Evolutionary conservation across 2,329 filamentous ascomycete genomes (phyloP).

Genomic region (Penicillium verrucosum): DNA sequence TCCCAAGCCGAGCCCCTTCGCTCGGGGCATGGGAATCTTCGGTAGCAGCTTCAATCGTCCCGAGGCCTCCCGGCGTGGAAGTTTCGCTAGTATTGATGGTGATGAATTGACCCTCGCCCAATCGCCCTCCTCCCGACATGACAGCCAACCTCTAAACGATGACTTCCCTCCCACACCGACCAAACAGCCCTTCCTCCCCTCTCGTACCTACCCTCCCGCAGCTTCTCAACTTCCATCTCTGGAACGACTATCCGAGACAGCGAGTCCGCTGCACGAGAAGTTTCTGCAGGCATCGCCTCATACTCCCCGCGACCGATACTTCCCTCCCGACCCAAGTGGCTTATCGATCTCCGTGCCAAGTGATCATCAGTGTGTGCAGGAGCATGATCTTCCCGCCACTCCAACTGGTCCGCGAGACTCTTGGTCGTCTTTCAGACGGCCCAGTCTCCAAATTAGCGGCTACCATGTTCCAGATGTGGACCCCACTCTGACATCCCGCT

Average conservation of each 20-base stretch:
- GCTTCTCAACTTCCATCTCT: slow-evolving; percentile 34
- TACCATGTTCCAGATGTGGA: slow-evolving; percentile 73
- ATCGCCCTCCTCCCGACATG: slow-evolving; percentile 54
- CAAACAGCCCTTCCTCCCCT: slow-evolving; percentile 53
- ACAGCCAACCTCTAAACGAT: slow-evolving; percentile 59
- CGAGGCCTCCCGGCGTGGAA: slow-evolving; percentile 57
- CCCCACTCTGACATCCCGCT: slow-evolving; percentile 67
- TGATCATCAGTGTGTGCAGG: slow-evolving; percentile 41
- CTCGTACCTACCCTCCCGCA: slow-evolving; percentile 34
- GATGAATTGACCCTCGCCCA: slow-evolving; percentile 64
- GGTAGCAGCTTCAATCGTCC: slow-evolving; percentile 53
- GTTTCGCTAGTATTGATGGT: slow-evolving; percentile 76
- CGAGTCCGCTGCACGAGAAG: slow-evolving; percentile 54
- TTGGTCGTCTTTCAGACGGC: slow-evolving; percentile 58
- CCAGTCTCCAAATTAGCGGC: slow-evolving; percentile 66
- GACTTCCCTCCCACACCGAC: slow-evolving; percentile 94
- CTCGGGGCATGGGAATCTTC: slow-evolving; percentile 61
- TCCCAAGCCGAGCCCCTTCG: slow-evolving; percentile 65
- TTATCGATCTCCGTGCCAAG: slow-evolving; percentile 72
- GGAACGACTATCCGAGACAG: slow-evolving; percentile 34
- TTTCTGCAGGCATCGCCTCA: slow-evolving; percentile 61
- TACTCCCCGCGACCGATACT: slow-evolving; percentile 72
- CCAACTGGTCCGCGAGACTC: slow-evolving; percentile 67
- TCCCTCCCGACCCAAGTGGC: slow-evolving; percentile 75
- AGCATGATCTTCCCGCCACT: slow-evolving; percentile 67